Conservation (phyloP, 2,329 filamentous ascomycete genomes). For the Penicillium sp. region DNA sequence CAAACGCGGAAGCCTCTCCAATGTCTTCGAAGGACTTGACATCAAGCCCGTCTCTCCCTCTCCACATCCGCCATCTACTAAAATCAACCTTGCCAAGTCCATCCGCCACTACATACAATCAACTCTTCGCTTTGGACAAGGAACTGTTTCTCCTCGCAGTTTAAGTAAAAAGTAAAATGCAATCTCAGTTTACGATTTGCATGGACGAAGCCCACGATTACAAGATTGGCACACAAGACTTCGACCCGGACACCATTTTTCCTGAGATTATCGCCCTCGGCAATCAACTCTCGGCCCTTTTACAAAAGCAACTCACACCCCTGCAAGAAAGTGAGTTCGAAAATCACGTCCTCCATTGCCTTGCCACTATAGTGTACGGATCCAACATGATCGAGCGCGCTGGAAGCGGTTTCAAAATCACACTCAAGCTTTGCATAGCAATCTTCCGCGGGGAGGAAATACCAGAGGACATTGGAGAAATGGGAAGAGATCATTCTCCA, state of each 20-base stretch:
- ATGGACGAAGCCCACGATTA: not conserved
- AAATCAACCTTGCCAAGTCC: not conserved
- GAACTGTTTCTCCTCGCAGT: not conserved
- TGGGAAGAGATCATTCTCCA: slow-evolving; percentile 4
- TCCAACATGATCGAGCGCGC: slow-evolving; percentile 10
- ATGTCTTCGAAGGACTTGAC: too few relatives aligned
- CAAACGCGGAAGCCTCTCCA: too few relatives aligned
- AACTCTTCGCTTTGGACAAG: not conserved
- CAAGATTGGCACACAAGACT: not conserved
- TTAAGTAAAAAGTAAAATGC: not conserved
- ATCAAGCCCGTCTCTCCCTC: too few relatives aligned
- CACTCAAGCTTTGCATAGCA: slow-evolving; percentile 7
- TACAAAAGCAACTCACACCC: not conserved
- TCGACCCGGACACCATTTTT: slow-evolving; percentile 3
- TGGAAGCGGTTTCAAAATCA: not conserved
- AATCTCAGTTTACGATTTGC: not conserved
- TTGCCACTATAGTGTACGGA: slow-evolving; percentile 9
- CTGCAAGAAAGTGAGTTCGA: slow-evolving; percentile 3
- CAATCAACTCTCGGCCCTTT: not conserved
- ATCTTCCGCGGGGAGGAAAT: slow-evolving; percentile 2
- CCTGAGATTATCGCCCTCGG: not conserved
- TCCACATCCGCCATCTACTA: not conserved
- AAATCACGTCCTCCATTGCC: slow-evolving; percentile 1
- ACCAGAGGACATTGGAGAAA: slow-evolving; percentile 1
- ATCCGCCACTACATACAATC: not conserved